Evolutionary conservation across 768 basidiomycete species (phyloP).

Genomic region (Leccinum sublutescens): DNA sequence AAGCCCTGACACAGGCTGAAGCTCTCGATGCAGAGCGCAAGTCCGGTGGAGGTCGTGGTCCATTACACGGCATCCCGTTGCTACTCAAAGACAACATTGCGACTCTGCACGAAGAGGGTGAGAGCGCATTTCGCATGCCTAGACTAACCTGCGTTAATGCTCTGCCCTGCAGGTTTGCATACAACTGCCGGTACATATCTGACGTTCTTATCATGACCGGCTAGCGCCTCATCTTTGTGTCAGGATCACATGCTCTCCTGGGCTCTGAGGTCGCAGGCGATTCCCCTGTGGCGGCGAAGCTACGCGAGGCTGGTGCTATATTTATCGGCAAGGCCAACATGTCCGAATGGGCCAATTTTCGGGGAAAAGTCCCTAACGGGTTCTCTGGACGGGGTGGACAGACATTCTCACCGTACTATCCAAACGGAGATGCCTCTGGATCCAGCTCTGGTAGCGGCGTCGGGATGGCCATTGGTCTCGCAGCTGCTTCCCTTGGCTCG

Average conservation of each 20-base stretch:
- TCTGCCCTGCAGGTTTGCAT: constrained; percentile 31
- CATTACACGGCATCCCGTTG: constrained; percentile 59
- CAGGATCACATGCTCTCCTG: constrained; percentile 36
- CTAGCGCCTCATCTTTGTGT: neutral
- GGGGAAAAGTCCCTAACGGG: constrained; percentile 39
- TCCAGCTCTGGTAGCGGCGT: constrained; percentile 46
- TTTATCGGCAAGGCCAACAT: constrained; percentile 44
- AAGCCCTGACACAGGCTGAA: constrained; percentile 51
- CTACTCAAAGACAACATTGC: constrained; percentile 50
- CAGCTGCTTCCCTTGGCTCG: constrained; percentile 42
- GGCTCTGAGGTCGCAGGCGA: constrained; percentile 37
- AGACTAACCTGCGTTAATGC: neutral
- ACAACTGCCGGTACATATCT: constrained; percentile 35
- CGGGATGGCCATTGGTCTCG: constrained; percentile 42
- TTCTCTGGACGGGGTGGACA: constrained; percentile 50
- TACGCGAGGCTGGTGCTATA: constrained; percentile 35
- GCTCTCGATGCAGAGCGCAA: constrained; percentile 49
- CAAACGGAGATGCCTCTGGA: constrained; percentile 40
- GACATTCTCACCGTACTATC: constrained; percentile 41
- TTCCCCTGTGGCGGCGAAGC: constrained; percentile 28
- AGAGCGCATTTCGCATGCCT: neutral
- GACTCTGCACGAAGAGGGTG: constrained; percentile 32
- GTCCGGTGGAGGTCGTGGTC: constrained; percentile 41
- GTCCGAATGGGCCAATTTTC: constrained; percentile 45
- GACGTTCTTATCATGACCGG: neutral